Evolutionary conservation across 129 eudicot species (phyloP), one percentile per base, ranked within the genome.

Genomic region (Flaveria ramosissima): DNA sequence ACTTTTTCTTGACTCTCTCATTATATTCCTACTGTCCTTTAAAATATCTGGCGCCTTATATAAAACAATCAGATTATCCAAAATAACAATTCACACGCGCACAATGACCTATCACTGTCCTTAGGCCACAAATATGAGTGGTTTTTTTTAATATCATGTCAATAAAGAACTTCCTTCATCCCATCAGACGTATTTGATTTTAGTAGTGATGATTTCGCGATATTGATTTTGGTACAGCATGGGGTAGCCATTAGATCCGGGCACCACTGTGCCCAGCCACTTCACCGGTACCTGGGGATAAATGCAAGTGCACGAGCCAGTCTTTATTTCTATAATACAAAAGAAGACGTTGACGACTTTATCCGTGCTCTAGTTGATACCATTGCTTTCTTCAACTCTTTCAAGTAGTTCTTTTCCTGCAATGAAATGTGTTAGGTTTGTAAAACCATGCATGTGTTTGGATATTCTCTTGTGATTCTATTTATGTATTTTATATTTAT

Each of bases 221-320:
- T 45, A 23, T 71, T 68, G 43, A 63, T 67, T 2, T 56, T 72
- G 36, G 46, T 79, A 26, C 95, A 95, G 99, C 97, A 95, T 82
- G 91, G 97, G 9, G 91, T 95, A 46, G 99, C 97, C n/a, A 89
- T 95, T 75, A 88, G 99, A 83, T 95, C 99, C 2, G 99, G 99
- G 2, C 97, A 95, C 86, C 99, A 95, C 68, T 95, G 99, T 85
- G 99, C 99, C 6, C 99, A 95, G 82, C 97, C 99, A 39, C 97
- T 95, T 53, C 99, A 95, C 73, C 92, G 96, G n/a, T 77, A 82
- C 78, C 57, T 92, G 78, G 99, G 96, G 73, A 88, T 90, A 70
- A 89, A 85, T 53, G 94, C 99, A 12, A 95, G 97, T 57, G 99
- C 99, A 8, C 90, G 97, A 1, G 99, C 97, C 57, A 95, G 99